These are phyloP conservation scores for Rhizopus delemar DNA, from an alignment of 371 early-diverging fungal species.

Conservation along the genomic window DNA sequence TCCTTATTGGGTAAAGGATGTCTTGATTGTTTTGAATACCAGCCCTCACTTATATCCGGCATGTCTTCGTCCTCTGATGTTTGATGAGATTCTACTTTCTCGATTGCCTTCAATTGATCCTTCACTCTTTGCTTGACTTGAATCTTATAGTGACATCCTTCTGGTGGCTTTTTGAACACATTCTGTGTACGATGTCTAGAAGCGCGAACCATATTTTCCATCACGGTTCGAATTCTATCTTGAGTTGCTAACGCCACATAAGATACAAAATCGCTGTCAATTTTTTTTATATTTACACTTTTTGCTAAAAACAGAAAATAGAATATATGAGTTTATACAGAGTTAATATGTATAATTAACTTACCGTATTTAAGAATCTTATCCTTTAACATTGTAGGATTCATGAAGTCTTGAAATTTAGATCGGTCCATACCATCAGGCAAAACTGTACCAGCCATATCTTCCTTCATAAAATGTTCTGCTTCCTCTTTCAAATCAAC, in stretches of 20 bases:
- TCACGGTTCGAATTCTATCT: constrained; percentile 63
- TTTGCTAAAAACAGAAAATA: constrained; percentile 27
- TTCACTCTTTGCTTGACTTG: constrained; percentile 67
- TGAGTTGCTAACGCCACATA: constrained; percentile 75
- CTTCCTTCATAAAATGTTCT: constrained; percentile 52
- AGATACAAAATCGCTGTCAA: constrained; percentile 68
- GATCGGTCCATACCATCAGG: constrained; percentile 53
- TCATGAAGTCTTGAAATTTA: constrained; percentile 60
- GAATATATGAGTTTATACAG: neutral
- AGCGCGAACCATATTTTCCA: constrained; percentile 70
- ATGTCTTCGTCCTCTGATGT: constrained; percentile 51
- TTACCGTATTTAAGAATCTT: constrained; percentile 50
- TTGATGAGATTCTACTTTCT: constrained; percentile 63
- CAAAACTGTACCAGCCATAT: constrained; percentile 24
- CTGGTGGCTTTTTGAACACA: constrained; percentile 61
- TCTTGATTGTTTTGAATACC: constrained; percentile 22
- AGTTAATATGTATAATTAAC: neutral
- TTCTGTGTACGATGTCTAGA: constrained; percentile 75
- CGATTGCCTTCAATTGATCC: constrained; percentile 69
- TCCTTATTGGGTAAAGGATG: constrained; percentile 8
- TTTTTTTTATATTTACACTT: constrained; percentile 40
- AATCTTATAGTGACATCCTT: constrained; percentile 66
- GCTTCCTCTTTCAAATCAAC: constrained; percentile 77
- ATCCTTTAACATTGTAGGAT: constrained; percentile 41
- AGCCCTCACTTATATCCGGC: constrained; percentile 12